These are phyloP conservation scores for Clitoria ternatea DNA, from an alignment of 306 rosid genomes.

Conservation along the genomic window DNA sequence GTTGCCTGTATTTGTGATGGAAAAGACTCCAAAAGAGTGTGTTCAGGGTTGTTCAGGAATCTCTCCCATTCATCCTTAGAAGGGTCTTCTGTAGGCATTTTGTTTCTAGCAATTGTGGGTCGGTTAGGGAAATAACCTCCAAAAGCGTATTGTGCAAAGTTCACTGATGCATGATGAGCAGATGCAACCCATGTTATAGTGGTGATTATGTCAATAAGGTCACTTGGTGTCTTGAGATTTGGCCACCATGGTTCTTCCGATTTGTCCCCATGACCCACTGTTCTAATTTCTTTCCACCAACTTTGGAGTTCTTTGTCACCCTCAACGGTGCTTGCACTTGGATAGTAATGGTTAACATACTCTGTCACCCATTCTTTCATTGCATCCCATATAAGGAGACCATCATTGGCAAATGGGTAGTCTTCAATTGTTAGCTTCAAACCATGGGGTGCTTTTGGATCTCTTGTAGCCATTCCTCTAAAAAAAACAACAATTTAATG, in stretches of 20 bases:
- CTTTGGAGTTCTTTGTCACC: slow-evolving; percentile 44
- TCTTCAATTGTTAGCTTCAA: slow-evolving; percentile 43
- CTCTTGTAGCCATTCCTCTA: slow-evolving; percentile 43
- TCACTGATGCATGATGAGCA: slow-evolving; percentile 46
- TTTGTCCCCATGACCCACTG: slow-evolving; percentile 41
- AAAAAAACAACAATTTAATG: background rate
- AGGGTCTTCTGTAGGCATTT: slow-evolving; percentile 45
- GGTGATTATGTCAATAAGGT: slow-evolving; percentile 29
- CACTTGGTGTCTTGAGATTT: slow-evolving; percentile 29
- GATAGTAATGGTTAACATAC: slow-evolving; percentile 44
- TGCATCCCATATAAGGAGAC: slow-evolving; percentile 49
- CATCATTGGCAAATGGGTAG: slow-evolving; percentile 50
- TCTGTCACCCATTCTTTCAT: slow-evolving; percentile 41
- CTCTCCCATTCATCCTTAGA: slow-evolving; percentile 40
- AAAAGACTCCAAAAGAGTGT: slow-evolving; percentile 35
- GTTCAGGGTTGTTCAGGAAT: slow-evolving; percentile 25
- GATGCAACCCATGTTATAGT: slow-evolving; percentile 41
- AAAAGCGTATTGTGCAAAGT: slow-evolving; percentile 37
- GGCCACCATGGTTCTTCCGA: slow-evolving; percentile 51
- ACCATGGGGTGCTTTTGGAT: slow-evolving; percentile 40
- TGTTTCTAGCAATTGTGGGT: slow-evolving; percentile 34
- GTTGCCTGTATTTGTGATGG: slow-evolving; percentile 50
- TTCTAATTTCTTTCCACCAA: slow-evolving; percentile 47
- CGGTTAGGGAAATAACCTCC: slow-evolving; percentile 46
- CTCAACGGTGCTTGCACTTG: slow-evolving; percentile 18